phyloP scores from a whole-genome alignment of 257 asterid genomes.

The Solanum dulcamara region DNA sequence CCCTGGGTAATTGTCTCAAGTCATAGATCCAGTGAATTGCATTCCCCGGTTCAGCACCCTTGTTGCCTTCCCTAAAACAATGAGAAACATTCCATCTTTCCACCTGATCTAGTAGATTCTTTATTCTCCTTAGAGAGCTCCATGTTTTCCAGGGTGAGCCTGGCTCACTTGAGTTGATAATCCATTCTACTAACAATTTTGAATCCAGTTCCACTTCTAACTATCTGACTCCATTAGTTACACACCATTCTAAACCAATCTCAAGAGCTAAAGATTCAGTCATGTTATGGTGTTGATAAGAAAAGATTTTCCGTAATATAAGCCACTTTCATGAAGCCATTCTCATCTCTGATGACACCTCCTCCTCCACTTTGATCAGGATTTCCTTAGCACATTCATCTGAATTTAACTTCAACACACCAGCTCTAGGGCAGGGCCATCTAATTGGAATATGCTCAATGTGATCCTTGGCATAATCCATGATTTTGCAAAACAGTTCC shows the following conservation, averaged over 20 bases:
- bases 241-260: not conserved
- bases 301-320: not conserved
- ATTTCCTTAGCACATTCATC: no score
- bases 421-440: no score
- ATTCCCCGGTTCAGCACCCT: not conserved
- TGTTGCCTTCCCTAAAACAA: not conserved
- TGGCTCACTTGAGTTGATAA: no score
- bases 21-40: not conserved
- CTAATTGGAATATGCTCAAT: no score
- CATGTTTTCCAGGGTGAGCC: no score
- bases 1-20: not conserved
- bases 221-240: not conserved
- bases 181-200: not conserved
- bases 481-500: no score
- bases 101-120: not conserved
- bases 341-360: no score
- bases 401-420: no score
- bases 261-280: not conserved
- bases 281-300: no score
- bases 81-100: not conserved
- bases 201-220: not conserved
- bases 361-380: no score
- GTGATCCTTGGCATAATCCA: not conserved
- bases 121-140: not conserved
- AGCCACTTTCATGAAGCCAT: not conserved